phyloP scores from a whole-genome alignment of 306 rosid genomes.

The Styphnolobium japonicum region DNA sequence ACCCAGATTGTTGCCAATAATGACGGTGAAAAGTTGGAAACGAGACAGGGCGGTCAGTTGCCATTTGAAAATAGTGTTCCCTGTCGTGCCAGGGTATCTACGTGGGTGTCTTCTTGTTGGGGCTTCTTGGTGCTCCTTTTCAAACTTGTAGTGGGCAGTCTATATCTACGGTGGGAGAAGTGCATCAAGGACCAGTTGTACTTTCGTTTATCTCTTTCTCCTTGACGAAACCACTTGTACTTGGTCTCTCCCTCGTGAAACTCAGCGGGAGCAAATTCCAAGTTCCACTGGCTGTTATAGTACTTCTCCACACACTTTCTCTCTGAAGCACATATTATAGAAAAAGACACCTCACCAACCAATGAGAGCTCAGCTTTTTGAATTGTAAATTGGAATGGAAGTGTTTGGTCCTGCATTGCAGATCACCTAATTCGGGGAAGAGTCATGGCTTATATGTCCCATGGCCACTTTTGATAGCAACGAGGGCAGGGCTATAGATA shows the following conservation, averaged over 20 bases:
- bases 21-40: slow-evolving; percentile 36
- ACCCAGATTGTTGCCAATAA: slow-evolving; percentile 42
- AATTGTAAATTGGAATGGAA: slow-evolving; percentile 27
- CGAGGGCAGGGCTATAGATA: not conserved
- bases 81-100: slow-evolving; percentile 36
- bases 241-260: slow-evolving; percentile 10
- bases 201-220: slow-evolving; percentile 23
- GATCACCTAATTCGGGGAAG: slow-evolving; percentile 12
- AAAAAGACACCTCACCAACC: slow-evolving; percentile 26
- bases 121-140: slow-evolving; percentile 32
- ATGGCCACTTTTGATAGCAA: slow-evolving; percentile 3
- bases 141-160: slow-evolving; percentile 16
- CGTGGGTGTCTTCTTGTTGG: slow-evolving; percentile 53
- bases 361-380: slow-evolving; percentile 34
- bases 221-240: slow-evolving; percentile 17
- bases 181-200: slow-evolving; percentile 37
- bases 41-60: slow-evolving; percentile 12
- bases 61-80: slow-evolving; percentile 33
- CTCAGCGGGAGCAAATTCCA: slow-evolving; percentile 20
- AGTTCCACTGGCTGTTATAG: slow-evolving; percentile 1
- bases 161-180: slow-evolving; percentile 11
- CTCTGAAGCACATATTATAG: not conserved
- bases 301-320: not conserved
- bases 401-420: slow-evolving; percentile 17
- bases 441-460: slow-evolving; percentile 10